Percentiles rank a stretch among this genome's conserved stretches.
Evolutionary conservation across 176 grass and related monocot genomes (phyloP).

Genomic region (Phoenix roebelenii): DNA sequence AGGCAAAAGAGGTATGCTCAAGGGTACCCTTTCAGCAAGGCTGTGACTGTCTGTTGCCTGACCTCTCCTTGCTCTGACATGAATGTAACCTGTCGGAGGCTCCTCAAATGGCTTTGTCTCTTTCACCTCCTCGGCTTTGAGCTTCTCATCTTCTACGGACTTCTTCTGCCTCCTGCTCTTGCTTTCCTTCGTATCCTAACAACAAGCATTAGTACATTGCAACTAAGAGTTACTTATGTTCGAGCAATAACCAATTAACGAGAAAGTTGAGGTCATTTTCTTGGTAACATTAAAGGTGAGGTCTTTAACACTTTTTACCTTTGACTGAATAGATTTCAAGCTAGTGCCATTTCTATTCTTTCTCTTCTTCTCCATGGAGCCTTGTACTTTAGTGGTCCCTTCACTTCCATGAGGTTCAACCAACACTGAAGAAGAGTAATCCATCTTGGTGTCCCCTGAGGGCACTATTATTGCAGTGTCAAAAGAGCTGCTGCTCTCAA

Average conservation of each 20-base stretch:
- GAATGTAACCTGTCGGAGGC: slow-evolving; percentile 24
- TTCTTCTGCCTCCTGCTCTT: slow-evolving; percentile 28
- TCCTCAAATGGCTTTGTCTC: slow-evolving; percentile 3
- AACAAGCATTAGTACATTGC: not conserved
- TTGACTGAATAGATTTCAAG: slow-evolving; percentile 32
- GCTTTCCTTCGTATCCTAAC: slow-evolving; percentile 20
- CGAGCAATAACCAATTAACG: too few relatives aligned
- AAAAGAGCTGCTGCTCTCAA: slow-evolving; percentile 3
- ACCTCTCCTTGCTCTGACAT: slow-evolving; percentile 37
- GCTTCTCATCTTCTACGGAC: slow-evolving; percentile 17
- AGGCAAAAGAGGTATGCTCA: not conserved
- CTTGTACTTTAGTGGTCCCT: not conserved
- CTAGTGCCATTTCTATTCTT: slow-evolving; percentile 5
- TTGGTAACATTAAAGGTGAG: too few relatives aligned
- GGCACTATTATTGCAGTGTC: slow-evolving; percentile 5
- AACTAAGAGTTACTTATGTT: not conserved
- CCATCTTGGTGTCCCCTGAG: not conserved
- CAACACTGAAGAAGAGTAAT: slow-evolving; percentile 5
- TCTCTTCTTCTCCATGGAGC: slow-evolving; percentile 8
- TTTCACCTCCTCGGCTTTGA: slow-evolving; percentile 7
- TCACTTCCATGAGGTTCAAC: not conserved
- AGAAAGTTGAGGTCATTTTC: too few relatives aligned
- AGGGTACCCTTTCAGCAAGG: slow-evolving; percentile 24
- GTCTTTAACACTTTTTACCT: not conserved
- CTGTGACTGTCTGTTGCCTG: slow-evolving; percentile 33